Evolutionary conservation across 2,329 filamentous ascomycete species (phyloP), one percentile per base, ranked within the genome.

Genomic region (Calonectria henricotiae): DNA sequence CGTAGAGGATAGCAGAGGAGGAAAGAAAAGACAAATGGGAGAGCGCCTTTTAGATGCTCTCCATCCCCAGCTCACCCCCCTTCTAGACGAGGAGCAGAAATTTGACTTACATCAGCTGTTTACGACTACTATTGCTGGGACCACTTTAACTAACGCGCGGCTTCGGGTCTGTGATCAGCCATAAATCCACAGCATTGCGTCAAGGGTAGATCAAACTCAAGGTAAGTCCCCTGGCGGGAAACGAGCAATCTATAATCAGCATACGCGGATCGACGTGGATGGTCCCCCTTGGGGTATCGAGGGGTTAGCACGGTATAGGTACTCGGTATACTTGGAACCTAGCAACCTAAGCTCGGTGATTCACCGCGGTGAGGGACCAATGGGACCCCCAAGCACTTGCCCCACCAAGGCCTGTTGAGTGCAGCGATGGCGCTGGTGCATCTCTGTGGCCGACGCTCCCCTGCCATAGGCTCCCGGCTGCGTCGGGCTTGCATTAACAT

Each of bases 171-270:
- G 17, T 17, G 32, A 62, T 62, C 30, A 62, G 39, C 67, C 62
- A 46, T 61, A 46, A 69, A 39, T 37, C 67, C 67, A 65, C 67
- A 62, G 54, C 46, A 63, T 69, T 69, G 67, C 67, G 67, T 69
- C 67, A 65, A 62, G 39, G 44, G 35, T 20, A 44, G 46, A 65
- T 62, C 37, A 65, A 62, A n/a, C 37, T 62, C 62, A 30, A 30
- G 46, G 25, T 23, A 44, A 58, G 60, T 41, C 20, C 54, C 54
- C 55, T 25, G 46, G 20, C 27, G 27, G 2, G n/a, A 27, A 41
- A 46, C 32, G 39, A 46, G 39, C 39, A 65, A 65, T 62, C 25
- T 65, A 54, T 23, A 55, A 5, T 46, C 54, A 41, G 44, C 37
- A 39, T 46, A 20, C 43, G 25, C 44, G 13, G 66, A 64, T 69